phyloP scores from a whole-genome alignment of 345 rosid genomes.

The Eucalyptus fibrosa region DNA sequence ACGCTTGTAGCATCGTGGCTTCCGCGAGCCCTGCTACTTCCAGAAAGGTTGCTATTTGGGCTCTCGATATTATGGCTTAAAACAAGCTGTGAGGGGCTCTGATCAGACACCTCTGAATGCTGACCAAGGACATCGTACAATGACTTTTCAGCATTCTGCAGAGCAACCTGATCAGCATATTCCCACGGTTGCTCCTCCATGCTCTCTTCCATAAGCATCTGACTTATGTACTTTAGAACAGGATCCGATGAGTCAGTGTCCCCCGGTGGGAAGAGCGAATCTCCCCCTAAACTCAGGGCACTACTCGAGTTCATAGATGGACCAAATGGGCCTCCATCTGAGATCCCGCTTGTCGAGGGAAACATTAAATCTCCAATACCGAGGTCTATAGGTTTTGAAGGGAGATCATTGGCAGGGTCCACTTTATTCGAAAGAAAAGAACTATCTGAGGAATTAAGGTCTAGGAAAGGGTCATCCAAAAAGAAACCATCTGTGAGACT shows the following conservation, averaged over 20 bases:
- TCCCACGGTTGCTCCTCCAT: slow-evolving; percentile 40
- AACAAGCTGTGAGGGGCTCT: background rate
- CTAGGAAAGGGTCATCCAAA: background rate
- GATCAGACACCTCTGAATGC: background rate
- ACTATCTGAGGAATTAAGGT: background rate
- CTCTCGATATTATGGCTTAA: background rate
- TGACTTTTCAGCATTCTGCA: slow-evolving; percentile 59
- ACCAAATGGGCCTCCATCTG: background rate
- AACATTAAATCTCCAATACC: background rate
- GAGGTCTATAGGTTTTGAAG: background rate
- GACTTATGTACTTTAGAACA: slow-evolving; percentile 48
- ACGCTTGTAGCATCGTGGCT: background rate
- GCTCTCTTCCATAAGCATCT: slow-evolving; percentile 74
- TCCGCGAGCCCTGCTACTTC: background rate
- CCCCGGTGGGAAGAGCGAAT: slow-evolving; percentile 9
- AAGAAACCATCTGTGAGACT: background rate
- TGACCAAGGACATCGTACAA: slow-evolving; percentile 40
- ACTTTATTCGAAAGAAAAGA: background rate
- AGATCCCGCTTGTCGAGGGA: background rate
- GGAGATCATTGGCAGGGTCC: background rate
- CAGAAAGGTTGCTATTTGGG: background rate
- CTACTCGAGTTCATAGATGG: background rate
- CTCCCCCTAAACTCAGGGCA: background rate
- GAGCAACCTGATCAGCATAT: slow-evolving; percentile 38
- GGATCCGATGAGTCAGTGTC: slow-evolving; percentile 37